These are phyloP conservation scores for Ceratocystis harringtonii DNA, from an alignment of 2,329 filamentous ascomycete genomes.

Conservation along the genomic window DNA sequence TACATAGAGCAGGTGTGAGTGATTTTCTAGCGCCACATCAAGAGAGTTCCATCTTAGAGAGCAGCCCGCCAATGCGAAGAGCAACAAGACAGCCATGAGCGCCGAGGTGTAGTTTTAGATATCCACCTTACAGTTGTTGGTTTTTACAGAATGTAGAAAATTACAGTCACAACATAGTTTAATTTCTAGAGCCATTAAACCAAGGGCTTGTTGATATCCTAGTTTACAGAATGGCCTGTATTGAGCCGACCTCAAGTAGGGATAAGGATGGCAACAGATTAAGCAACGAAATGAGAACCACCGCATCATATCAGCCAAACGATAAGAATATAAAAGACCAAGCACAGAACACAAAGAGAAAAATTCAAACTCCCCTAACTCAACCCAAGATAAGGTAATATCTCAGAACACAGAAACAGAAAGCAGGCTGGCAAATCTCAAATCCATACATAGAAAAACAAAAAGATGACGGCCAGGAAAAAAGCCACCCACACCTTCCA, in stretches of 20 bases:
- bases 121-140: too few relatives aligned
- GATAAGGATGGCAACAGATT: neutral
- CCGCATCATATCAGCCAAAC: neutral
- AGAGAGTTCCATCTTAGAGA: constrained; percentile 41
- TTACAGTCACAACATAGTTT: neutral
- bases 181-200: neutral
- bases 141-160: neutral
- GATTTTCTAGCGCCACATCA: constrained; percentile 37
- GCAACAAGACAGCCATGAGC: constrained; percentile 6
- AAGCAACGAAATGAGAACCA: neutral
- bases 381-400: neutral
- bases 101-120: neutral
- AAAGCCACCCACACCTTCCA: constrained; percentile 92
- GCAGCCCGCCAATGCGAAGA: constrained; percentile 30
- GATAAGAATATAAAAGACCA: neutral
- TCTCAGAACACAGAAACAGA: neutral
- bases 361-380: neutral
- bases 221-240: neutral
- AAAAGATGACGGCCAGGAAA: constrained; percentile 62
- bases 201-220: neutral
- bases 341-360: neutral
- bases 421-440: constrained; percentile 24
- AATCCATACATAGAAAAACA: constrained; percentile 90
- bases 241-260: neutral
- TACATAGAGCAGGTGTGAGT: constrained; percentile 41